A percentile compares a stretch with the other conserved stretches of the same genome.
These are phyloP conservation scores for Nevesoporus exiguus DNA, from an alignment of 768 basidiomycete genomes.

Conservation along the genomic window DNA sequence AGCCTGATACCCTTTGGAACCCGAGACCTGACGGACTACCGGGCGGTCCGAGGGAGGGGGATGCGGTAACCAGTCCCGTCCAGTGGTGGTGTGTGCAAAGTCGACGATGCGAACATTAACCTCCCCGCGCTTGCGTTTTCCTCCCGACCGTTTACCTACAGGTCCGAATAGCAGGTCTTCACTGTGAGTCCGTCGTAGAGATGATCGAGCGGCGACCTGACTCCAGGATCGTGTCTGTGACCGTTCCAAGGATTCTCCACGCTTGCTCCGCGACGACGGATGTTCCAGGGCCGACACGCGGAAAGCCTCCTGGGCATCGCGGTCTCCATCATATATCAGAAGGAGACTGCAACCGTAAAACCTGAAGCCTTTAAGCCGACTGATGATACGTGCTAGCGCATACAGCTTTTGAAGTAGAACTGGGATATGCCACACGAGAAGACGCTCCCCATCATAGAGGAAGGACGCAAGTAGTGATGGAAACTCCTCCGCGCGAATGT, in stretches of 20 bases:
- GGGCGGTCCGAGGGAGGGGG: constrained; percentile 43
- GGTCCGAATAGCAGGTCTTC: constrained; percentile 75
- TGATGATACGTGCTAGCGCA: constrained; percentile 87
- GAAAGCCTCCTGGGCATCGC: constrained; percentile 77
- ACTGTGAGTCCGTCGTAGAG: constrained; percentile 71
- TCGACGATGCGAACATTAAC: constrained; percentile 96
- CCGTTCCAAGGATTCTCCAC: constrained; percentile 76
- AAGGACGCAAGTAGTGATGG: constrained; percentile 77
- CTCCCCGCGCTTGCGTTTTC: constrained; percentile 81
- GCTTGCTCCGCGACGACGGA: constrained; percentile 62
- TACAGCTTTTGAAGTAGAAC: constrained; percentile 87
- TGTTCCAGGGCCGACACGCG: constrained; percentile 59
- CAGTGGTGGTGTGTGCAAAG: constrained; percentile 98
- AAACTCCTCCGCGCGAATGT: constrained; percentile 84
- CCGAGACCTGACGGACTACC: constrained; percentile 45
- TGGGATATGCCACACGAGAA: constrained; percentile 92
- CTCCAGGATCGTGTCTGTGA: constrained; percentile 39
- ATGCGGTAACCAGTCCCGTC: constrained; percentile 79
- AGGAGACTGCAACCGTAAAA: constrained; percentile 98
- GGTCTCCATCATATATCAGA: constrained; percentile 96
- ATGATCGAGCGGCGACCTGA: constrained; percentile 39
- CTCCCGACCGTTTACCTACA: constrained; percentile 55
- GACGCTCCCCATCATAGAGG: constrained; percentile 75
- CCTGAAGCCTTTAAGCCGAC: constrained; percentile 88
- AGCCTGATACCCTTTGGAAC: constrained; percentile 74